Base-by-base conservation (phyloP, 1,284 basidiomycete species). In the Ceratobasidium theobromae region DNA sequence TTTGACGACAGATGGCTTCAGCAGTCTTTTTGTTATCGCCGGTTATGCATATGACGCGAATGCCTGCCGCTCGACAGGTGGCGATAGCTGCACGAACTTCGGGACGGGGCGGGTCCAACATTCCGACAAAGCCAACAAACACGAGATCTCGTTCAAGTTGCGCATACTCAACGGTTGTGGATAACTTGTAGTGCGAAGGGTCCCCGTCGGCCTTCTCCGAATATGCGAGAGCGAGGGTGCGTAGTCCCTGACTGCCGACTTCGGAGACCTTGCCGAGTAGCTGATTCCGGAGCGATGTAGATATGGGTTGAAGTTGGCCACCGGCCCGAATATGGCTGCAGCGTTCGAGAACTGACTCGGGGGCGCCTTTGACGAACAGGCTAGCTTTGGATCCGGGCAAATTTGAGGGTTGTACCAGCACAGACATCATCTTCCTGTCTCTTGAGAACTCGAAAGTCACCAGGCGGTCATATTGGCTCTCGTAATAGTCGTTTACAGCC, bases 401-500 rank as follows among this genome's bases (percentile, higher is more conserved):
- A 83, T 69, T 43, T 9, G 85, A 81, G 45, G 38, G 74, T 27
- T 70, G 74, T 68, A 91, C 87, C 53, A 98, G 85, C 40, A 97
- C 94, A 25, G 95, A 98, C 96, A 98, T 99, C 84, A 95, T 95
- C 79, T 98, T 99, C 75, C 96, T 91, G 77, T 99, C 97, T 35
- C 96, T 89, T 28, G 93, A 92, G 78, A 99, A 99, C 76, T 98
- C 96, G 74, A 99, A 95, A 1, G 95, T 98, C 70, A 96, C 79
- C 11, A 97, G 81, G 68, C 95, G 87, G 18, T 87, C 81, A 73
- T 93, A 87, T 21, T 79, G 81, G 53, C 81, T 79, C 71, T 94
- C 91, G 73, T 91, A 88, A 76, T 88, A 84, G 55, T 90, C 86
- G 79, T 91, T 93, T 76, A 98, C 84, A 40, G 89, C 93, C 70